These are phyloP conservation scores for Pyrus pyrifolia DNA, from an alignment of 306 rosid genomes.

Conservation along the genomic window DNA sequence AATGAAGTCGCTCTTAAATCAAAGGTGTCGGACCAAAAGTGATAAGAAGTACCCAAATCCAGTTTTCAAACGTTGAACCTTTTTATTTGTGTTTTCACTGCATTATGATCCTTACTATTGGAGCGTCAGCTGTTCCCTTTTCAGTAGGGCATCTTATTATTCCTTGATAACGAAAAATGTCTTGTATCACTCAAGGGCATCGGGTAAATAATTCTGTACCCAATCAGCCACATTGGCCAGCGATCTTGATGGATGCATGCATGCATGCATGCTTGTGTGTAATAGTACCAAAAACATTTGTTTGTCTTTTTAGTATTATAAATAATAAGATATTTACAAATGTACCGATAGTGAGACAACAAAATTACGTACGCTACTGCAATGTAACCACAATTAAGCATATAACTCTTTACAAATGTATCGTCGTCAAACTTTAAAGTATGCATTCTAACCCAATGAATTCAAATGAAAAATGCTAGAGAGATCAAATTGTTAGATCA, in stretches of 20 bases:
- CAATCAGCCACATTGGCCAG: background rate
- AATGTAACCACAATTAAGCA: no score
- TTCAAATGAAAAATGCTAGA: no score
- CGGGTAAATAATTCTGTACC: conserved; percentile 3
- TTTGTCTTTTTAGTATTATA: background rate
- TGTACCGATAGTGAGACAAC: no score
- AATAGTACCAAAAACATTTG: background rate
- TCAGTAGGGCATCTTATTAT: background rate
- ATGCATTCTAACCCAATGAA: no score
- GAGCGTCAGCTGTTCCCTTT: background rate
- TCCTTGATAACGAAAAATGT: background rate
- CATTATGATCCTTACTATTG: background rate
- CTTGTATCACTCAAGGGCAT: conserved; percentile 3
- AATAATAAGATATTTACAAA: background rate
- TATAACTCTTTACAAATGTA: no score
- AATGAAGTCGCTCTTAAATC: background rate
- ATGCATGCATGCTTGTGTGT: background rate
- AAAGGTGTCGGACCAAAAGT: background rate
- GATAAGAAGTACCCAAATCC: background rate
- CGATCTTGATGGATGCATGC: background rate
- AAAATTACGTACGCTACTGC: no score
- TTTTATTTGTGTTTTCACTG: conserved; percentile 1
- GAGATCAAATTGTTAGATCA: no score
- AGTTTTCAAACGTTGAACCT: background rate
- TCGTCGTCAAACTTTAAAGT: no score